Evolutionary conservation across 2,329 filamentous ascomycete genomes (phyloP).

Genomic region (Sarocladium strictum): DNA sequence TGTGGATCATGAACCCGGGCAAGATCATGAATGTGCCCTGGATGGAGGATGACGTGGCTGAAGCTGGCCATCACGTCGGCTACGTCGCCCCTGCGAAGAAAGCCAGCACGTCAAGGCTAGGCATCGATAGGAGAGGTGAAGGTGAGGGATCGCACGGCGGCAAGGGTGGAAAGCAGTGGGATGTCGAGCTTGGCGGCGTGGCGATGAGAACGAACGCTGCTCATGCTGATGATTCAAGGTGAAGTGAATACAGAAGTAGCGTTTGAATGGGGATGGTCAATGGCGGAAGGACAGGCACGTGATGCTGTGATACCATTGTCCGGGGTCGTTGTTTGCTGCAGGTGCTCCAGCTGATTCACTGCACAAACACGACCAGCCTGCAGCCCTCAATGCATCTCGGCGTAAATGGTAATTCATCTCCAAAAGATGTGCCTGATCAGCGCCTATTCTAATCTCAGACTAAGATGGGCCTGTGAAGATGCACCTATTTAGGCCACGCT

Average conservation of each 20-base stretch:
- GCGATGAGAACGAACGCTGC: neutral
- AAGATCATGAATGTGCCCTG: slow-evolving; percentile 76
- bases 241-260: neutral
- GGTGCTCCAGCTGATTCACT: neutral
- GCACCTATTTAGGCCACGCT: no score
- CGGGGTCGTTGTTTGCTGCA: neutral
- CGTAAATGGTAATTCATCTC: no score
- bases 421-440: neutral
- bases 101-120: slow-evolving; percentile 16
- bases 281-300: neutral
- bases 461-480: neutral
- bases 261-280: neutral
- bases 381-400: no score
- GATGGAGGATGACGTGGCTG: slow-evolving; percentile 19
- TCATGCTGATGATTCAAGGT: neutral
- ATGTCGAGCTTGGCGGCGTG: slow-evolving; percentile 9
- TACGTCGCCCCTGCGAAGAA: slow-evolving; percentile 6
- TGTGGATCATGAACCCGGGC: slow-evolving; percentile 86
- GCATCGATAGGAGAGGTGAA: slow-evolving; percentile 1
- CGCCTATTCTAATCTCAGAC: neutral
- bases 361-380: neutral
- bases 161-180: slow-evolving; percentile 8
- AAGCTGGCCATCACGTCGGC: slow-evolving; percentile 9
- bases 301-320: neutral
- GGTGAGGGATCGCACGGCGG: neutral